These are phyloP conservation scores for Oryza meridionalis DNA, from an alignment of 176 grass and related monocot species.

Conservation along the genomic window DNA sequence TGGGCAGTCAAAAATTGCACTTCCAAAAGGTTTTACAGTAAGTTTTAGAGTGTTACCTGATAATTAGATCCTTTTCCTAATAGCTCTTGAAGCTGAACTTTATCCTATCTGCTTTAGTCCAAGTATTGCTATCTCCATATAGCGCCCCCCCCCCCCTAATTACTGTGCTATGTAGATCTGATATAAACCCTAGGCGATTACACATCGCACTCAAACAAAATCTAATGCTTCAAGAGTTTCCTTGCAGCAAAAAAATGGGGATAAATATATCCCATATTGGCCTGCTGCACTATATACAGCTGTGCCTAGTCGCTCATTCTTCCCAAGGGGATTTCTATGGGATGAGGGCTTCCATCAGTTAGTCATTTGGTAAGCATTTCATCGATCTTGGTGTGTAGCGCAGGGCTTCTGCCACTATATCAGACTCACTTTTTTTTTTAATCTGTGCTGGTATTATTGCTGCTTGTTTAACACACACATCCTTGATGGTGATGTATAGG, in stretches of 20 bases:
- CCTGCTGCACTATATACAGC: constrained; percentile 86
- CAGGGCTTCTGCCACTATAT: constrained; percentile 16
- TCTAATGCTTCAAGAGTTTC: constrained; percentile 43
- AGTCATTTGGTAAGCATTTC: constrained; percentile 68
- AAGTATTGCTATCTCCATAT: constrained; percentile 1
- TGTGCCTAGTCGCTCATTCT: constrained; percentile 96
- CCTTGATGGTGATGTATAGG: constrained; percentile 50
- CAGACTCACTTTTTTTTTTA: constrained; percentile 28
- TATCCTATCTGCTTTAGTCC: constrained; percentile 24
- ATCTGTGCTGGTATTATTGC: constrained; percentile 24
- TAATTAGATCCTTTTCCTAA: constrained; percentile 21
- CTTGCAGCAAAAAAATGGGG: constrained; percentile 84
- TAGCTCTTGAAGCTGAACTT: constrained; percentile 14
- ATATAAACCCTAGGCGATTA: constrained; percentile 24
- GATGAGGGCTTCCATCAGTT: constrained; percentile 98
- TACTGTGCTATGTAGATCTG: not conserved
- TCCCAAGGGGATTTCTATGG: constrained; percentile 96
- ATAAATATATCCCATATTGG: constrained; percentile 93
- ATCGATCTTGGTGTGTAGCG: constrained; percentile 27
- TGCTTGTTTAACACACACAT: constrained; percentile 14
- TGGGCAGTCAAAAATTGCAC: constrained; percentile 90
- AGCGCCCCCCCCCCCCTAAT: not conserved
- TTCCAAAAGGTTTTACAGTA: constrained; percentile 90
- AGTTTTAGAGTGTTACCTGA: constrained; percentile 53
- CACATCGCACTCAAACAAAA: not conserved